Conservation (phyloP, 2,329 filamentous ascomycete genomes). For the Hymenoscyphus linearis region DNA sequence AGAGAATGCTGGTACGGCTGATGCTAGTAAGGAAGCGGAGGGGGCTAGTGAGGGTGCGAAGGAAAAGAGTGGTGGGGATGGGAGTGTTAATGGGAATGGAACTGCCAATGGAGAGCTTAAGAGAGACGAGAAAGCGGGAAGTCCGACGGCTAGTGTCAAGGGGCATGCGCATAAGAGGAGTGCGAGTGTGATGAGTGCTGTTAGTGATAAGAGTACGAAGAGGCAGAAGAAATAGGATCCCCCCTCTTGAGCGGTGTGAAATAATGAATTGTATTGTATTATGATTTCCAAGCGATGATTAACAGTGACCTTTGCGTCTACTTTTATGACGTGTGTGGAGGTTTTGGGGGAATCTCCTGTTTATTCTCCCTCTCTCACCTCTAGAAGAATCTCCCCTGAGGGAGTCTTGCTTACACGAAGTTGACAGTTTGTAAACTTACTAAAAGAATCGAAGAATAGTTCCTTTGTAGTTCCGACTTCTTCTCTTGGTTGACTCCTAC, state of each 20-base stretch:
- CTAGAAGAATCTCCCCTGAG: too few species aligned
- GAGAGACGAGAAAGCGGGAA: conserved; percentile 29
- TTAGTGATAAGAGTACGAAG: conserved; percentile 55
- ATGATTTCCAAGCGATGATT: too few species aligned
- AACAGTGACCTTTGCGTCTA: too few species aligned
- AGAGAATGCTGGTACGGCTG: conserved; percentile 32
- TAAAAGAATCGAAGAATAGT: too few species aligned
- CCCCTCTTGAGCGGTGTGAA: background rate
- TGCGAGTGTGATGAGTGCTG: conserved; percentile 70
- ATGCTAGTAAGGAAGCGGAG: conserved; percentile 48
- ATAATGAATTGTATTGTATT: background rate
- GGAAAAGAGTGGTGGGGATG: background rate
- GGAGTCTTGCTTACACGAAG: too few species aligned
- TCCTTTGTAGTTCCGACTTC: too few species aligned
- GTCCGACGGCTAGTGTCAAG: conserved; percentile 67
- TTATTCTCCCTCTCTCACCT: too few species aligned
- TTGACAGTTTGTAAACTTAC: too few species aligned
- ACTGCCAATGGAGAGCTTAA: conserved; percentile 49
- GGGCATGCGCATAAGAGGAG: conserved; percentile 70
- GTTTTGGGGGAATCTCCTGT: too few species aligned
- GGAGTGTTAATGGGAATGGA: conserved; percentile 46
- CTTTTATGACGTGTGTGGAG: too few species aligned
- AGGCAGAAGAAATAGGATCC: conserved; percentile 39
- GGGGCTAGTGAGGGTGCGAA: background rate
- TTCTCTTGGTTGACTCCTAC: too few species aligned